phyloP scores from a whole-genome alignment of 2,329 filamentous ascomycete genomes.

The Bipolaris bicolor region DNA sequence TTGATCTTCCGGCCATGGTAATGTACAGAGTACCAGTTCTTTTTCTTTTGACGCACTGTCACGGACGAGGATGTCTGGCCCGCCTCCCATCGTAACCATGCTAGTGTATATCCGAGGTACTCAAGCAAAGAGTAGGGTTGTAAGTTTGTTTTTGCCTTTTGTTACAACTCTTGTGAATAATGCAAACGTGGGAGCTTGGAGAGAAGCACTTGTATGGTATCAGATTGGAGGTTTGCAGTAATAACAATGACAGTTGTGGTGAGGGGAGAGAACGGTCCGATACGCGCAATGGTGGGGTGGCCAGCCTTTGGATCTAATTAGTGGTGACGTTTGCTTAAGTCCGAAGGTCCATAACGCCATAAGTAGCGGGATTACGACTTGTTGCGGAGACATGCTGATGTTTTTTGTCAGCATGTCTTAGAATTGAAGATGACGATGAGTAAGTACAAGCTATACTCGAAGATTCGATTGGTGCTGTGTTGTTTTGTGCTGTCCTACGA shows the following conservation, averaged over 20 bases:
- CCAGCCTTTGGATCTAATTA: background rate
- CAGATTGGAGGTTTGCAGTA: background rate
- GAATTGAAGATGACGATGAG: background rate
- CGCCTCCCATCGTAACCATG: slow-evolving; percentile 55
- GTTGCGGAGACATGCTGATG: background rate
- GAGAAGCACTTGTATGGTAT: background rate
- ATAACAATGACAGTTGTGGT: background rate
- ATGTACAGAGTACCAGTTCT: slow-evolving; percentile 50
- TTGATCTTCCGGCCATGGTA: slow-evolving; percentile 49
- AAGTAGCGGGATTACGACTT: background rate
- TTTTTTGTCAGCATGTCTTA: too few relatives aligned
- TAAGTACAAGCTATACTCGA: background rate
- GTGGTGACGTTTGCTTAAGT: slow-evolving; percentile 5
- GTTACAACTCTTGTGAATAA: background rate
- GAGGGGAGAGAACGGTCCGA: background rate
- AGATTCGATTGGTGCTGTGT: background rate
- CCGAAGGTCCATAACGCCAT: background rate
- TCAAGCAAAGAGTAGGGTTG: background rate
- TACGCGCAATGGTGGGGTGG: slow-evolving; percentile 7
- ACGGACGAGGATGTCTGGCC: slow-evolving; percentile 34
- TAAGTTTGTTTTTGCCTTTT: background rate
- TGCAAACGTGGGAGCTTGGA: background rate
- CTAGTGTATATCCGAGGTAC: background rate
- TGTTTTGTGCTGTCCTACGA: too few relatives aligned
- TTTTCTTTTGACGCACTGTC: slow-evolving; percentile 35